phyloP scores from a whole-genome alignment of 192 early-diverging fungal species.

The Phlyctochytrium bullatum region DNA sequence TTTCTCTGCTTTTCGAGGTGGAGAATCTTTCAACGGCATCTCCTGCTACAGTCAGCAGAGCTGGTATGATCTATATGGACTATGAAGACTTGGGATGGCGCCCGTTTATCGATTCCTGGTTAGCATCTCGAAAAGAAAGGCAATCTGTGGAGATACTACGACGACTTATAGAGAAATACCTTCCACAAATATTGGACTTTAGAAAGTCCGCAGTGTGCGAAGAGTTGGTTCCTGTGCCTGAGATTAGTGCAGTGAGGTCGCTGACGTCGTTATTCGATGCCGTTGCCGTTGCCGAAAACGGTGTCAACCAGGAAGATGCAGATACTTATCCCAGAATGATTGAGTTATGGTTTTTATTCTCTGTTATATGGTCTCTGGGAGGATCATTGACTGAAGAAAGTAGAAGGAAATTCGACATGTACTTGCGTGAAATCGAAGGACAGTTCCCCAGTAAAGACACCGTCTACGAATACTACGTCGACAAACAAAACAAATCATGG shows the following conservation, averaged over 20 bases:
- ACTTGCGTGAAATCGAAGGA: conserved; percentile 57
- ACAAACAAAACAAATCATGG: conserved; percentile 52
- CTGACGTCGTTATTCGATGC: conserved; percentile 52
- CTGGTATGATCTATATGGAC: conserved; percentile 62
- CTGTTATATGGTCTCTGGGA: conserved; percentile 56
- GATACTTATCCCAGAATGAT: conserved; percentile 52
- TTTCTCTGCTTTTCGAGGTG: conserved; percentile 59
- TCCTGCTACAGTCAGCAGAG: conserved; percentile 57
- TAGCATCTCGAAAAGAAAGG: conserved; percentile 36
- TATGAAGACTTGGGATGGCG: conserved; percentile 53
- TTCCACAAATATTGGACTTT: conserved; percentile 48
- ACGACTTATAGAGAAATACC: conserved; percentile 49
- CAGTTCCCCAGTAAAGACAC: conserved; percentile 62
- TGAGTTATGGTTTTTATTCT: conserved; percentile 58
- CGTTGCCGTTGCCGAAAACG: conserved; percentile 49
- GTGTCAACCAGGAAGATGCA: conserved; percentile 44
- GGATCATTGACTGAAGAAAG: conserved; percentile 54
- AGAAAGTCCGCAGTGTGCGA: conserved; percentile 32
- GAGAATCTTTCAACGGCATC: conserved; percentile 59
- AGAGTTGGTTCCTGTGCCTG: conserved; percentile 52
- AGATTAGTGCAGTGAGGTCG: conserved; percentile 44
- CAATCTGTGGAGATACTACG: conserved; percentile 37
- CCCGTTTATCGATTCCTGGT: conserved; percentile 54
- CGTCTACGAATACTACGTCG: conserved; percentile 58
- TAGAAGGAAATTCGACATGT: conserved; percentile 53